Evolutionary conservation across 352 stramenopile genomes (phyloP).

Genomic region (Peronospora tabacina): DNA sequence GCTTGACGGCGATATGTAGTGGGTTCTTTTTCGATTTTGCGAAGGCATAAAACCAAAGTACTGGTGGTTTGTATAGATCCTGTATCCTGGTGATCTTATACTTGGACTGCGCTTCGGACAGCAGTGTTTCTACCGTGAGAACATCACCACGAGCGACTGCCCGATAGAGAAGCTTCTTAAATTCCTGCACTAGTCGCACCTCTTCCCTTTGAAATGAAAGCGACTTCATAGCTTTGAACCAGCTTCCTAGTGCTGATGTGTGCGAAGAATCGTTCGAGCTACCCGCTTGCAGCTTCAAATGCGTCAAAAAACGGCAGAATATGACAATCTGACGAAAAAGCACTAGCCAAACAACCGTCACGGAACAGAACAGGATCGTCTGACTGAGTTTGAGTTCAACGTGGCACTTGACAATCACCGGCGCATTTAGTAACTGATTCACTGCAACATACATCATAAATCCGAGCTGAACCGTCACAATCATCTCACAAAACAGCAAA

Average conservation of each 20-base stretch:
- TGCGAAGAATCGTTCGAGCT: constrained; percentile 56
- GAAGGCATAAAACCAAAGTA: constrained; percentile 59
- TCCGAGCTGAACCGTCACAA: constrained; percentile 42
- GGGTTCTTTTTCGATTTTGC: constrained; percentile 66
- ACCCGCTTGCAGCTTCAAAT: constrained; percentile 69
- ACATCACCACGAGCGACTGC: constrained; percentile 47
- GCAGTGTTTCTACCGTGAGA: constrained; percentile 32
- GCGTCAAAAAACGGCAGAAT: constrained; percentile 65
- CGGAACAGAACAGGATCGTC: constrained; percentile 50
- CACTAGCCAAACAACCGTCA: constrained; percentile 45
- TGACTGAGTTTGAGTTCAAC: constrained; percentile 24
- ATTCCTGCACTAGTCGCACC: constrained; percentile 29
- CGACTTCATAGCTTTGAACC: constrained; percentile 33
- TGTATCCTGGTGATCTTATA: constrained; percentile 33
- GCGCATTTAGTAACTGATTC: constrained; percentile 37
- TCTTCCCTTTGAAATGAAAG: constrained; percentile 26
- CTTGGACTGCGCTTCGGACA: constrained; percentile 26
- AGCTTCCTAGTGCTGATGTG: constrained; percentile 48
- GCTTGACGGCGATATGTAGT: constrained; percentile 58
- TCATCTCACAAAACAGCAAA: constrained; percentile 58
- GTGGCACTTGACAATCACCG: constrained; percentile 43
- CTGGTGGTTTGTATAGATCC: constrained; percentile 39
- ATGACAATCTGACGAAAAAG: constrained; percentile 56
- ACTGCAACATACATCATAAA: constrained; percentile 56
- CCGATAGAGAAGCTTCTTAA: constrained; percentile 61